Percentiles rank a stretch among this genome's conserved stretches.
Evolutionary conservation across 2,329 filamentous ascomycete genomes (phyloP).

Genomic region (Trichoderma asperellum): DNA sequence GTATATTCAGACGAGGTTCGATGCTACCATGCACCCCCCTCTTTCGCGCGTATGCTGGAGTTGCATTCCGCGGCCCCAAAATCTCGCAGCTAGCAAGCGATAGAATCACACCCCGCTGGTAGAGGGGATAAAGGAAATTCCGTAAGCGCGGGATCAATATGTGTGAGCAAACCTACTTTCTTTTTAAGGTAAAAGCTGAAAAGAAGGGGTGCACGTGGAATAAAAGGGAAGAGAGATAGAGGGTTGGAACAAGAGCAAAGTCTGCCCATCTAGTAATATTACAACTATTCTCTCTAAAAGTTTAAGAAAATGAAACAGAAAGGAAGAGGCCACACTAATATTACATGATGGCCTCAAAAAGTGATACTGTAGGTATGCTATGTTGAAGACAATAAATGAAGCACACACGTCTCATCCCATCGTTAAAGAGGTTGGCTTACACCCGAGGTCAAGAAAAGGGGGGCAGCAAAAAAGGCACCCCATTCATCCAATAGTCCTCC

Average conservation of each 20-base stretch:
- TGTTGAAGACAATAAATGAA: neutral
- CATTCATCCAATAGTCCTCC: constrained; percentile 8
- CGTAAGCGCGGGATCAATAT: neutral
- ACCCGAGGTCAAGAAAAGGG: neutral
- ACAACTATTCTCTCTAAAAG: neutral
- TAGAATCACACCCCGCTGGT: neutral
- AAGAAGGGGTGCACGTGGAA: neutral
- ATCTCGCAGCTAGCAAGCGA: neutral
- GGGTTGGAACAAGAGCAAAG: neutral
- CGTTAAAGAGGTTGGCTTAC: neutral
- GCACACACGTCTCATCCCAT: constrained; percentile 12
- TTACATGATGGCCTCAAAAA: constrained; percentile 4
- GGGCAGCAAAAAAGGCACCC: neutral
- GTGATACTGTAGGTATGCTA: neutral
- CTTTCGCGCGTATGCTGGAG: constrained; percentile 7
- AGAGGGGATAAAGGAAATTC: neutral
- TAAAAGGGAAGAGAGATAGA: neutral
- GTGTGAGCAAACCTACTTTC: neutral
- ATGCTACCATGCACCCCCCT: neutral
- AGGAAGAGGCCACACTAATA: neutral
- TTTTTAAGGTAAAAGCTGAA: neutral
- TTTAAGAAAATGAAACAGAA: neutral
- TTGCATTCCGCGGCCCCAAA: constrained; percentile 19
- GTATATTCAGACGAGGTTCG: neutral
- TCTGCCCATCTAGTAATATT: constrained; percentile 5